Evolutionary conservation across 257 asterid species (phyloP).

Genomic region (Fraxinus americana): DNA sequence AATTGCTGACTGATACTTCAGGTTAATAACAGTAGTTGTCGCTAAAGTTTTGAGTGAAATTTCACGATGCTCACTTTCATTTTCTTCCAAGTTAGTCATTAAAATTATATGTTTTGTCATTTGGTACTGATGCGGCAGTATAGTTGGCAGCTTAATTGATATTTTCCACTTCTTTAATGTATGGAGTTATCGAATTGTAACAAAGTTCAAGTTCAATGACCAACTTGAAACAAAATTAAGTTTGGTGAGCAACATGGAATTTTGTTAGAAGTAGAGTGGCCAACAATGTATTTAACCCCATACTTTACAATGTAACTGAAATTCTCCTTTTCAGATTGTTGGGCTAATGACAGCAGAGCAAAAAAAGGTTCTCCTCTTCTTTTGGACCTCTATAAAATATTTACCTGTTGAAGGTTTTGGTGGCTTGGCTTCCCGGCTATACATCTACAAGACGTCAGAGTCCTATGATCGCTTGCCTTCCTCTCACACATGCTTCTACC

Average conservation of each 20-base stretch:
- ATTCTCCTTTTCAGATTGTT: conserved; percentile 52
- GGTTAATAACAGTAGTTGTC: background rate
- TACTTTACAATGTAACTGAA: background rate
- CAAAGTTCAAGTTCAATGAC: background rate
- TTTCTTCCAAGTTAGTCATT: background rate
- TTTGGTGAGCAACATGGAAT: background rate
- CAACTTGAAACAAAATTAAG: background rate
- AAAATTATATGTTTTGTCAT: background rate
- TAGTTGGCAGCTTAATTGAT: background rate
- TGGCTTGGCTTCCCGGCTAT: conserved; percentile 51
- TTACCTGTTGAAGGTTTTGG: conserved; percentile 56
- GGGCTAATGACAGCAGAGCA: conserved; percentile 75
- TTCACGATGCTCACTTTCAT: background rate
- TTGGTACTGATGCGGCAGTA: background rate
- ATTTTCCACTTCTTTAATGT: background rate
- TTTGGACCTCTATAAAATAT: conserved; percentile 60
- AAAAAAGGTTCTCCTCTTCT: conserved; percentile 75
- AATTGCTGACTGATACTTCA: background rate
- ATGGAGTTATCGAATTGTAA: background rate
- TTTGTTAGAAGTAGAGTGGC: background rate
- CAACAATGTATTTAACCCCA: background rate
- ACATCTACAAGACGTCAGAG: conserved; percentile 40
- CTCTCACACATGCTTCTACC: conserved; percentile 59
- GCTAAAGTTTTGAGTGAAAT: background rate
- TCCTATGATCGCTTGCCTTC: conserved; percentile 48